Evolutionary conservation across 495 filamentous ascomycete genomes (phyloP).

Genomic region (Aspergillus cavernicola): DNA sequence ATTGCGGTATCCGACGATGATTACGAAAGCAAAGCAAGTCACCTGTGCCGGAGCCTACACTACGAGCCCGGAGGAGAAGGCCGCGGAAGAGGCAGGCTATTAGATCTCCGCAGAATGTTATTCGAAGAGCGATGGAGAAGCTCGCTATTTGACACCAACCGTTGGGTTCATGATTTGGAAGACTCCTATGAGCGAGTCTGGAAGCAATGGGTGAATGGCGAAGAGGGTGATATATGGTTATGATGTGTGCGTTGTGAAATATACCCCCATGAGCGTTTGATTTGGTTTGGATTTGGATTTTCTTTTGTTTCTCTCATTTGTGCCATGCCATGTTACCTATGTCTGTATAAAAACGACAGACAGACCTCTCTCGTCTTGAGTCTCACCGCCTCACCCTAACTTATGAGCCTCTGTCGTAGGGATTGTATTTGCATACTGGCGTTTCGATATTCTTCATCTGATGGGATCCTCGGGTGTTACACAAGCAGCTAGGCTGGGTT

Average conservation of each 20-base stretch:
- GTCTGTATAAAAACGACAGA: background rate
- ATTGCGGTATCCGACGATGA: conserved; percentile 71
- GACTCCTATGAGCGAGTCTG: conserved; percentile 84
- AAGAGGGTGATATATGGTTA: conserved; percentile 86
- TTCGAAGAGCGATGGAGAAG: conserved; percentile 79
- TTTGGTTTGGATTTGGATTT: conserved; percentile 12
- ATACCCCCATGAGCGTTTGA: conserved; percentile 27
- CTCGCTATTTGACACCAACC: conserved; percentile 82
- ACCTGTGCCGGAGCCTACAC: conserved; percentile 61
- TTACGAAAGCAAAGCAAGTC: conserved; percentile 79
- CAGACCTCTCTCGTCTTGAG: background rate
- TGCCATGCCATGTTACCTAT: background rate
- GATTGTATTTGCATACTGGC: conserved; percentile 19
- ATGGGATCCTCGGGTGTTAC: conserved; percentile 7
- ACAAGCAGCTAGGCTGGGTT: conserved; percentile 12
- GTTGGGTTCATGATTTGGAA: conserved; percentile 93
- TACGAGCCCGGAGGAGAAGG: conserved; percentile 55
- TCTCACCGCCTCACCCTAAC: conserved; percentile 1
- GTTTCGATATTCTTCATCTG: conserved; percentile 12
- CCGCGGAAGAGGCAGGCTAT: conserved; percentile 61
- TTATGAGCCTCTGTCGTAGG: conserved; percentile 5
- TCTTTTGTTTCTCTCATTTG: conserved; percentile 4
- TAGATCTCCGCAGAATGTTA: conserved; percentile 72
- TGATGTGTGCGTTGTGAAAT: conserved; percentile 36
- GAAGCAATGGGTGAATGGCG: conserved; percentile 78